Base-by-base conservation (phyloP, 2,329 filamentous ascomycete genomes). In the Drechslerella coelobrocha region DNA sequence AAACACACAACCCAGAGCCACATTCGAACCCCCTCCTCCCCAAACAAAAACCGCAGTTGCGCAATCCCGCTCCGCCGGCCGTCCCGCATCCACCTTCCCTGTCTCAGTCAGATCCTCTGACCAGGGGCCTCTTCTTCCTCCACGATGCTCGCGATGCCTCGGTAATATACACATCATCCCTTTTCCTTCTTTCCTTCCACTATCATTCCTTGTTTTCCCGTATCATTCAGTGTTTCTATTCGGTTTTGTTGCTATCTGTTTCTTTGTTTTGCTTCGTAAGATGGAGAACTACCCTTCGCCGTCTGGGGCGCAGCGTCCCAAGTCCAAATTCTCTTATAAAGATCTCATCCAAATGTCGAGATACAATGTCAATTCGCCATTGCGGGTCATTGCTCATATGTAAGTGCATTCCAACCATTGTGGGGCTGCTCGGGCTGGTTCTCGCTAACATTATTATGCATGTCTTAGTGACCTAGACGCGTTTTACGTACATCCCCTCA, bases 331-430 rank as follows among this genome's bases (percentile, higher is more conserved):
- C 80, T 97, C 91, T 1, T 91, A 90, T 78, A 90, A 89, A 71
- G 88, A 97, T 59, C 84, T 97, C 14, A 83, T 86, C 31, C 88
- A 92, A 73, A 85, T 97, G 63, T 85, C 88, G 5, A 84, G 87
- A 8, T 91, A 85, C 74, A 87, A 86, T 31, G 83, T 88, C 0
- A 86, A 86, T 7, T 91, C 86, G 54, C 93, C 93, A 0, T 83
- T 99, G 34, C 88, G 94, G 48, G 89, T 95, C 26, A 86, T 97
- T 75, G 91, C 91, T 5, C 92, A 97, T 78, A 87, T 97, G 75
- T 76, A 55, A 48, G 74, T 34, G 14, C 14, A 26, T 27, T 14
- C 17, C 34, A 41, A 26, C 12, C 39, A 10, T 39, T 41, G 4
- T 34, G 39, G 27, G 17, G 7, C 27, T 23, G 37, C n/a, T 34